Percentiles rank a stretch among this genome's conserved stretches.
phyloP scores from a whole-genome alignment of 805 yeast species.

The Danielia reshetovae region DNA sequence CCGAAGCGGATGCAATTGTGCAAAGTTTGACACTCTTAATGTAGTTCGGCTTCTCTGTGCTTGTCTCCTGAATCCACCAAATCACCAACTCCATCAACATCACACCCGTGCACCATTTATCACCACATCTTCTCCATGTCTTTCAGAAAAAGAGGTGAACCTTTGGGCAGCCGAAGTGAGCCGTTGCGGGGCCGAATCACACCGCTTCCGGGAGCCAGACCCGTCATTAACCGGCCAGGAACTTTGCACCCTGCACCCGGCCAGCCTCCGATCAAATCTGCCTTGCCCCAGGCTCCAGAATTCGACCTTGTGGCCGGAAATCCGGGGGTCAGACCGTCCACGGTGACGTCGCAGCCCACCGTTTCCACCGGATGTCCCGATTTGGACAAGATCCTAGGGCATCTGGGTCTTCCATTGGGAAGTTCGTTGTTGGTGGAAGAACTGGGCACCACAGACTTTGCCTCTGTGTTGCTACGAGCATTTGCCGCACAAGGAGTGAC shows the following conservation, averaged over 20 bases:
- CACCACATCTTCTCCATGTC: constrained; percentile 38
- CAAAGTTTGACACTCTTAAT: too few relatives aligned
- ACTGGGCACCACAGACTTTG: constrained; percentile 83
- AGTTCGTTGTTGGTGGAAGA: constrained; percentile 70
- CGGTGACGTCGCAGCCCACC: constrained; percentile 67
- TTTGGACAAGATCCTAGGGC: constrained; percentile 69
- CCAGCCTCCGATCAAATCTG: constrained; percentile 4
- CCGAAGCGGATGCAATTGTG: too few relatives aligned
- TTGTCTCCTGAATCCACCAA: too few relatives aligned
- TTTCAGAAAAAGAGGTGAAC: constrained; percentile 56
- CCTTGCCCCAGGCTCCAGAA: background rate
- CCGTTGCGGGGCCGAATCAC: background rate
- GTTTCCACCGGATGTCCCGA: constrained; percentile 78
- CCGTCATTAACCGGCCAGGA: constrained; percentile 1
- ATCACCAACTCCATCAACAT: too few relatives aligned
- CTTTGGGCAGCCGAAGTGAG: constrained; percentile 21
- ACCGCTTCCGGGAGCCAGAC: constrained; percentile 4
- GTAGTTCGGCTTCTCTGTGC: too few relatives aligned
- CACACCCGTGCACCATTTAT: constrained; percentile 4
- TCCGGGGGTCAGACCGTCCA: constrained; percentile 73
- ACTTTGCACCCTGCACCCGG: constrained; percentile 6
- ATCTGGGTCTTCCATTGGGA: constrained; percentile 85
- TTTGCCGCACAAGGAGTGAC: constrained; percentile 75
- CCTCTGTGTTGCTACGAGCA: constrained; percentile 61
- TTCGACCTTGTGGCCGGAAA: constrained; percentile 18